Base-by-base conservation (phyloP, 179 eudicot species). In the Amaranthus tricolor region DNA sequence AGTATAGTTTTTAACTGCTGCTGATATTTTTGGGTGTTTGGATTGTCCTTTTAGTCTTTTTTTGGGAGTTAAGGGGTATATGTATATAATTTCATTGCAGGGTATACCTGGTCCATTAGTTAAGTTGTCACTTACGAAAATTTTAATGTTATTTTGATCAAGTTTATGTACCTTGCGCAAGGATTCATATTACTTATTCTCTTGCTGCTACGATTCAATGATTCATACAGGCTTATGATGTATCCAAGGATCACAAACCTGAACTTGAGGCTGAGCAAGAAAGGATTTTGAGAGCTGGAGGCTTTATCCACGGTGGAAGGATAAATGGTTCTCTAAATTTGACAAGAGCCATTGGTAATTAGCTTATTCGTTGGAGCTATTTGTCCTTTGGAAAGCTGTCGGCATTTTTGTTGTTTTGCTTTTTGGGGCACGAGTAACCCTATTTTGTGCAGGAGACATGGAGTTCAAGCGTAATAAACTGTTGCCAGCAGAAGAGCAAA, bases 231-330 rank as follows among this genome's bases (percentile, higher is more conserved):
- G 96, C 97, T 64, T 79, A 77, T 80, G 88, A 87, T 47, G 67
- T 92, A 77, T 88, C 97, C 64, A 80, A 80, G 77, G 97, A 91
- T 77, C 94, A 91, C 85, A 91, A 87, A 75, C 97, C 97, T 76
- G 90, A 90, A 50, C 87, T 85, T 48, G 84, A 82, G 77, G 82
- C 58, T 75, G 97, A 91, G 77, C 85, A 77, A 51, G 84, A 87
- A 44, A 87, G 96, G 80, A 91, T 91, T 55, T 40, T 81, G 48
- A 86, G 85, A 40, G 96, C 96, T 68, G 96, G 96, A 75, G 96
- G 93, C n/a, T 89, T 68, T 79, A 85, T 91, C 64, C 86, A 82
- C 68, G 74, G 64, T 73, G 96, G 93, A 56, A 90, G 95, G 58
- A 86, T 90, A 62, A 91, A 91, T 82, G 94, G 95, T 75, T 83